These are phyloP conservation scores for Trichoderma asperelloides DNA, from an alignment of 495 filamentous ascomycete genomes.

Conservation along the genomic window DNA sequence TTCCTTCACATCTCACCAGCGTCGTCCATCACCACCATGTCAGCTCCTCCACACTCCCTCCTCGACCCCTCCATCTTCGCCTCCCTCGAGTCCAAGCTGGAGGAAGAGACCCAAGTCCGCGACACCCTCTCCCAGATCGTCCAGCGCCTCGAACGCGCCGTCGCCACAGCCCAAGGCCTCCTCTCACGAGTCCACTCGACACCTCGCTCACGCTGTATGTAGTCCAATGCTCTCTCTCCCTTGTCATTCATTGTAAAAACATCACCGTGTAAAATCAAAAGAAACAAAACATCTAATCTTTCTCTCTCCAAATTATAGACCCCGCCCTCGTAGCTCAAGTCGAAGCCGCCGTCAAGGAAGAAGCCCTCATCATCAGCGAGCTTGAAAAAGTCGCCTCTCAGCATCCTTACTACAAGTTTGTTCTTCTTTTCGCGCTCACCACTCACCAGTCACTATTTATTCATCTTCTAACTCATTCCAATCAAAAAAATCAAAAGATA, in stretches of 20 bases:
- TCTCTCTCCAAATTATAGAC: conserved; percentile 8
- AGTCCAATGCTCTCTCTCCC: conserved; percentile 18
- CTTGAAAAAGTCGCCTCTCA: conserved; percentile 65
- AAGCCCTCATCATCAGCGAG: conserved; percentile 45
- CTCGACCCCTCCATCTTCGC: conserved; percentile 79
- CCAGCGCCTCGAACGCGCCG: conserved; percentile 57
- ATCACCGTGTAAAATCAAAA: not conserved
- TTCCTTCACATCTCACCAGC: not conserved
- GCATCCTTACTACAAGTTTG: conserved; percentile 86
- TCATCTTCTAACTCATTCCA: not conserved
- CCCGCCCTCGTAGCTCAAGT: conserved; percentile 41
- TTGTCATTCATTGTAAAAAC: not conserved
- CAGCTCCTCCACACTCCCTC: not conserved
- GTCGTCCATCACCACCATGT: not conserved
- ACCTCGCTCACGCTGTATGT: conserved; percentile 59
- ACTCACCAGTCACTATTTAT: not conserved
- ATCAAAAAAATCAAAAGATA: conserved; percentile 44
- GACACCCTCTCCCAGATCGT: conserved; percentile 79
- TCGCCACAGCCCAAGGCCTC: conserved; percentile 63
- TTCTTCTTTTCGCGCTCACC: not conserved
- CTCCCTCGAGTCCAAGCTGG: conserved; percentile 78
- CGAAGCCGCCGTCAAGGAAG: conserved; percentile 46
- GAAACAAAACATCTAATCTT: not conserved
- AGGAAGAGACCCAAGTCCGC: conserved; percentile 71
- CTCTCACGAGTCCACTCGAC: conserved; percentile 88